Base-by-base conservation (phyloP, 345 rosid genomes). In the Eucalyptus caleyi region DNA sequence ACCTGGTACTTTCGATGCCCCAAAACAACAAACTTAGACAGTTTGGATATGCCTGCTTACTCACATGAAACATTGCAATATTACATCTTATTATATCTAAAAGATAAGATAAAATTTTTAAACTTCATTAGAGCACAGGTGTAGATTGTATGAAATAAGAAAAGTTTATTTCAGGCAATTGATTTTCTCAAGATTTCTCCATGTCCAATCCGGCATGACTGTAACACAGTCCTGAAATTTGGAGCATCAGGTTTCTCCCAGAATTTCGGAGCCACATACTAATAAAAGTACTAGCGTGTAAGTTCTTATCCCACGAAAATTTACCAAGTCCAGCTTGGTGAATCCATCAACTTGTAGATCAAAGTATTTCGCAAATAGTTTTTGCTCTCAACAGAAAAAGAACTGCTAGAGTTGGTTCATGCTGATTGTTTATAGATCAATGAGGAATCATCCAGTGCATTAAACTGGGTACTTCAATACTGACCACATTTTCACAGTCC, bases 1-100 rank as follows among this genome's bases (percentile, higher is more conserved):
- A 5, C 42, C 24, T 2, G 0, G 14, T 2, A 18, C 81, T 69
- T 69, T 69, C 3, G 0, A 18, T 3, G 4, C 44, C 3, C 12
- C 44, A 9, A 69, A 34, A 4, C 1, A 2, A 34, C 26, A 2
- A 18, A 69, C 44, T 34, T 18, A 32, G 7, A 2, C 26, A 72
- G 34, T 32, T 34, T 34, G 81, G 44, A 69, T 32, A 16, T 8
- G 45, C 45, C 3, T 14, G 42, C 23, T 16, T 67, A 6, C 80
- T 1, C n/a, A 67, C 42, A 32, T 8, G 40, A 16, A 16, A 10
- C 6, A 10, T 3, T 32, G 40, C 11, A 0, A 32, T 16, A 32
- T 32, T 67, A 37, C 40, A 37, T 37, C 40, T 37, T 16, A 32
- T 32, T 67, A 37, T 5, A 37, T 37, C 40, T 37, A 37, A 67